These are phyloP conservation scores for Fusarium drepaniforme DNA, from an alignment of 2,329 filamentous ascomycete species.

Conservation along the genomic window DNA sequence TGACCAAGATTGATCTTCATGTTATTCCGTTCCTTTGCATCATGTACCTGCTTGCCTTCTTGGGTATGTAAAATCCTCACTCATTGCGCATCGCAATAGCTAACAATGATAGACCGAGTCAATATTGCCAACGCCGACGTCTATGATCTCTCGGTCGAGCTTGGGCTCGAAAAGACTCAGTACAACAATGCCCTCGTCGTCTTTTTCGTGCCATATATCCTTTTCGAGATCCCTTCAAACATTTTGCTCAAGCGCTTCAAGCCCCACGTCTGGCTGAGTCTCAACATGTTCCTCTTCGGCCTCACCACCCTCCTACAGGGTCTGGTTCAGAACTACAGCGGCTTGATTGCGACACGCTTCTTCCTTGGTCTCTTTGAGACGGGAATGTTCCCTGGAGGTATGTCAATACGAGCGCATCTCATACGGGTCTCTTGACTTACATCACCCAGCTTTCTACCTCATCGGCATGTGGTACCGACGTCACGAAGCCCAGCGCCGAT, in stretches of 20 bases:
- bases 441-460: constrained; percentile 69
- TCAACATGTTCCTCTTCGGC: constrained; percentile 89
- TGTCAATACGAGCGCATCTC: constrained; percentile 8
- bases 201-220: constrained; percentile 84
- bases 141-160: constrained; percentile 73
- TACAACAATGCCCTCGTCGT: constrained; percentile 84
- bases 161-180: constrained; percentile 68
- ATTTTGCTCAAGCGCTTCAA: constrained; percentile 74
- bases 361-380: constrained; percentile 84
- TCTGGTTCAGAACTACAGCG: constrained; percentile 80
- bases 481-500: constrained; percentile 89
- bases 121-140: constrained; percentile 84
- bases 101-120: constrained; percentile 65
- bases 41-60: constrained; percentile 77
- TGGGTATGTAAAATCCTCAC: constrained; percentile 55
- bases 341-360: constrained; percentile 84
- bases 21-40: constrained; percentile 80
- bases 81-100: not conserved
- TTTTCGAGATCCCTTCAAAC: constrained; percentile 76
- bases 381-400: constrained; percentile 73
- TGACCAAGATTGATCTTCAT: constrained; percentile 77
- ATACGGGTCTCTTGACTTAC: constrained; percentile 53
- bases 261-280: constrained; percentile 78
- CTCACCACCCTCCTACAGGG: constrained; percentile 82
- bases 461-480: constrained; percentile 93